Evolutionary conservation across 306 rosid species (phyloP).

Genomic region (Bauhinia variegata): DNA sequence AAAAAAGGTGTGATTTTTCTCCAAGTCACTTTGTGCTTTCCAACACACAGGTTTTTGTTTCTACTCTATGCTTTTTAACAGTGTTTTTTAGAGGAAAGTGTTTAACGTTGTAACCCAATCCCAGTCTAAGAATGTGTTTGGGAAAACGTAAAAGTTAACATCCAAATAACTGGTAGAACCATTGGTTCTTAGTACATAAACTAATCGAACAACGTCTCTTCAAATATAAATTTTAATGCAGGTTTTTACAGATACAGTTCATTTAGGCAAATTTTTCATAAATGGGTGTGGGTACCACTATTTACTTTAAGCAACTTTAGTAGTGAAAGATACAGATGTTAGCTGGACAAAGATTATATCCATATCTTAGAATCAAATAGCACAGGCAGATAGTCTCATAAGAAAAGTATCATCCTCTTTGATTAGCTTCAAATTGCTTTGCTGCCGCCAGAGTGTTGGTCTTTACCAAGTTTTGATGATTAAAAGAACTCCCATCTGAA

Average conservation of each 20-base stretch:
- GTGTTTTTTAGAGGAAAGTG: not conserved
- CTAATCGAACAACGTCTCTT: not conserved
- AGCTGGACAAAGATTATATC: not conserved
- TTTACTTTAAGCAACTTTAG: not conserved
- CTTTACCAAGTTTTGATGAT: no score
- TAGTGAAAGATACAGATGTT: not conserved
- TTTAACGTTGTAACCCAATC: slow-evolving; percentile 1
- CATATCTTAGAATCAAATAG: not conserved
- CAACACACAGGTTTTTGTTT: not conserved
- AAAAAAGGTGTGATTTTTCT: no score
- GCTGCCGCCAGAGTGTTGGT: no score
- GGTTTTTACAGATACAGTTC: no score
- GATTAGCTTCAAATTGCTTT: no score
- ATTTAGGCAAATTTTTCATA: no score
- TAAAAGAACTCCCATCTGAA: not conserved
- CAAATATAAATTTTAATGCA: not conserved
- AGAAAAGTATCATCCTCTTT: not conserved
- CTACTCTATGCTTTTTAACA: not conserved
- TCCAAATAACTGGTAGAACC: slow-evolving; percentile 28
- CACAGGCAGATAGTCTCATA: not conserved
- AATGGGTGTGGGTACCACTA: no score
- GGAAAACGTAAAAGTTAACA: slow-evolving; percentile 1
- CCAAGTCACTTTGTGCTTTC: slow-evolving; percentile 43
- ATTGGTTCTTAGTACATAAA: slow-evolving; percentile 33
- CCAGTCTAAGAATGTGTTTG: slow-evolving; percentile 15